Percentiles rank a stretch among this genome's conserved stretches.
Conservation (phyloP, 2,329 filamentous ascomycete species). For the Pezizomycotina sp. region DNA sequence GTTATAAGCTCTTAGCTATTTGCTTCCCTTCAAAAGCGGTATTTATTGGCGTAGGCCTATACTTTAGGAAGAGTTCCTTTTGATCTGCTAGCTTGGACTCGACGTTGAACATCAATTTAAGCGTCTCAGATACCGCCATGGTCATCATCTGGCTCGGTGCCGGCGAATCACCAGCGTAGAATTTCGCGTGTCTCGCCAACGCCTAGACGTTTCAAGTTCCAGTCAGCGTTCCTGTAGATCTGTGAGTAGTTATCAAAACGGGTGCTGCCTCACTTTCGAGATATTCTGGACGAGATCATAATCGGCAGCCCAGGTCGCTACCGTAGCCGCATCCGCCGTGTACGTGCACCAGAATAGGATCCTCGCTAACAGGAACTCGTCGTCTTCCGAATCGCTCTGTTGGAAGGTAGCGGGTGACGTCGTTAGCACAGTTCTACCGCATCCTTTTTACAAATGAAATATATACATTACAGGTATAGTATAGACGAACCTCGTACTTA, state of each 20-base stretch:
- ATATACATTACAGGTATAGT: neutral
- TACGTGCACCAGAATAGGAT: slow-evolving; percentile 71
- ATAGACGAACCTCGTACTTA: slow-evolving; percentile 41
- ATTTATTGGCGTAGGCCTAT: neutral
- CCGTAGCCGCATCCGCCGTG: slow-evolving; percentile 44
- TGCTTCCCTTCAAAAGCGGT: neutral
- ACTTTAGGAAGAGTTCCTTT: slow-evolving; percentile 9
- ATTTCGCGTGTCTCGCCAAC: slow-evolving; percentile 50
- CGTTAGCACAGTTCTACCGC: slow-evolving; percentile 5
- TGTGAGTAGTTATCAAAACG: slow-evolving; percentile 3
- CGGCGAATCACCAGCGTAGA: slow-evolving; percentile 30
- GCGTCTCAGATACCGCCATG: slow-evolving; percentile 65
- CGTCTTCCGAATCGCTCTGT: slow-evolving; percentile 53
- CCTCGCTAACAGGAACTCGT: slow-evolving; percentile 71
- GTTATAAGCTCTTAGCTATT: neutral
- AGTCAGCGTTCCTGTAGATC: neutral
- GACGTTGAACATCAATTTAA: slow-evolving; percentile 81
- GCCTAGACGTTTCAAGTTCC: slow-evolving; percentile 22
- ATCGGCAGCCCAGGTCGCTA: neutral
- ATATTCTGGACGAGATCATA: too few relatives aligned
- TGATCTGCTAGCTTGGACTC: slow-evolving; percentile 30
- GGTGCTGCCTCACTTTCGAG: too few relatives aligned
- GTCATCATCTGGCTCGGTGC: slow-evolving; percentile 47
- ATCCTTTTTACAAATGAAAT: neutral
- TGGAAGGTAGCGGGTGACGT: slow-evolving; percentile 3